A percentile compares a stretch with the other conserved stretches of the same genome.
phyloP scores from a whole-genome alignment of 805 yeast species.

The Cyberlindnera mrakii region DNA sequence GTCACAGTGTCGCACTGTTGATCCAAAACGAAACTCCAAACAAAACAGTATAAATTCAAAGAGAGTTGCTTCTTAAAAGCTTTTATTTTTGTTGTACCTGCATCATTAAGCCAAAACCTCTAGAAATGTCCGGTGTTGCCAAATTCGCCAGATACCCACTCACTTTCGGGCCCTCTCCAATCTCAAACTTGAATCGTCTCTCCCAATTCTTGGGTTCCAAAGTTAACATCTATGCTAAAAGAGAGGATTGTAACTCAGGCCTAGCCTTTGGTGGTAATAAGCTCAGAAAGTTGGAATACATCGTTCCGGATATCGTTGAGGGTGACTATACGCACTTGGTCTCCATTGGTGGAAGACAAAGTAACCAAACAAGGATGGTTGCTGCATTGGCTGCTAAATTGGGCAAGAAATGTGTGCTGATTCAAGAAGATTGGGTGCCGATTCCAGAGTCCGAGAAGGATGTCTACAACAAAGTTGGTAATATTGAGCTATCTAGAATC shows the following conservation, averaged over 20 bases:
- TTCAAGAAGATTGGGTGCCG: conserved; percentile 17
- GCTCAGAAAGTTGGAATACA: conserved; percentile 16
- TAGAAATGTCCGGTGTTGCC: conserved; percentile 8
- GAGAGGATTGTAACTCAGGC: conserved; percentile 16
- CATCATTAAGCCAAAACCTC: not conserved
- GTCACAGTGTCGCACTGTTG: no score
- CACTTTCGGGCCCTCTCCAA: conserved; percentile 15
- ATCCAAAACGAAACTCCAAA: no score
- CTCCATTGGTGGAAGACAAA: conserved; percentile 15
- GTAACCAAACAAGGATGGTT: conserved; percentile 16
- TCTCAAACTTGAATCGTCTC: conserved; percentile 12
- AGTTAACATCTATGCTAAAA: conserved; percentile 15
- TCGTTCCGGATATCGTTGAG: conserved; percentile 14
- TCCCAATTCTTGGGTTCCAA: conserved; percentile 13
- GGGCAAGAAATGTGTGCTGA: conserved; percentile 15
- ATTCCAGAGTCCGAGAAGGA: conserved; percentile 17
- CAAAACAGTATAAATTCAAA: no score
- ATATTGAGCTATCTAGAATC: conserved; percentile 14
- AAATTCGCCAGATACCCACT: conserved; percentile 12
- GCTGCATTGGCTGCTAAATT: conserved; percentile 15
- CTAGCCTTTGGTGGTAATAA: conserved; percentile 16
- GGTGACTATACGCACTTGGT: conserved; percentile 16
- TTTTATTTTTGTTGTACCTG: no score
- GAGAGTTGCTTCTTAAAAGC: no score
- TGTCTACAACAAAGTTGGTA: conserved; percentile 13